A percentile compares a stretch with the other conserved stretches of the same genome.
phyloP scores from a whole-genome alignment of 2,329 filamentous ascomycete species.

The Didymosphaeria variabile region DNA sequence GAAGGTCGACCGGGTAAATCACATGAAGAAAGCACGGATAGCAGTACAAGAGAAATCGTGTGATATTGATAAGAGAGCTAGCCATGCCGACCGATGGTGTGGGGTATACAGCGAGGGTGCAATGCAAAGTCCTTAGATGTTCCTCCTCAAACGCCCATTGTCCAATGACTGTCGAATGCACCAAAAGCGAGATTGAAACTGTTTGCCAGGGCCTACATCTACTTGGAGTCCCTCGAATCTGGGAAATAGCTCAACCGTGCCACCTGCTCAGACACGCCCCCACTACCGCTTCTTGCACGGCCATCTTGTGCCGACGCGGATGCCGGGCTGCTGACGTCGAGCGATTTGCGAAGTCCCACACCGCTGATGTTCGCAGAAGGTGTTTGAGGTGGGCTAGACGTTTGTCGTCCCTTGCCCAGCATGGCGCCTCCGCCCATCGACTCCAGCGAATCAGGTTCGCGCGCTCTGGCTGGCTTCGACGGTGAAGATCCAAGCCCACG shows the following conservation, averaged over 20 bases:
- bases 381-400: constrained; percentile 31
- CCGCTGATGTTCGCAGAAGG: constrained; percentile 37
- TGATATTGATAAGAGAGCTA: background rate
- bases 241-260: constrained; percentile 40
- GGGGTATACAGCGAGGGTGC: constrained; percentile 6
- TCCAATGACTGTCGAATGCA: background rate
- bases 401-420: constrained; percentile 25
- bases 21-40: background rate
- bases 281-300: constrained; percentile 33
- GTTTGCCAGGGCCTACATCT: background rate
- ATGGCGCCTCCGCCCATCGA: constrained; percentile 31
- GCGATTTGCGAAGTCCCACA: constrained; percentile 42
- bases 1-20: no score
- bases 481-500: constrained; percentile 49
- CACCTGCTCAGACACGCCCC: constrained; percentile 44
- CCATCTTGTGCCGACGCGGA: constrained; percentile 23
- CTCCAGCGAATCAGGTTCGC: constrained; percentile 43
- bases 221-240: constrained; percentile 25
- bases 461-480: constrained; percentile 20
- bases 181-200: background rate
- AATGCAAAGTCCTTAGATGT: constrained; percentile 4
- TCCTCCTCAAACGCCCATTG: background rate
- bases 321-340: constrained; percentile 34
- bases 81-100: constrained; percentile 9
- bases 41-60: background rate